These are phyloP conservation scores for Aspergillus ellipticus DNA, from an alignment of 495 filamentous ascomycete genomes.

Conservation along the genomic window DNA sequence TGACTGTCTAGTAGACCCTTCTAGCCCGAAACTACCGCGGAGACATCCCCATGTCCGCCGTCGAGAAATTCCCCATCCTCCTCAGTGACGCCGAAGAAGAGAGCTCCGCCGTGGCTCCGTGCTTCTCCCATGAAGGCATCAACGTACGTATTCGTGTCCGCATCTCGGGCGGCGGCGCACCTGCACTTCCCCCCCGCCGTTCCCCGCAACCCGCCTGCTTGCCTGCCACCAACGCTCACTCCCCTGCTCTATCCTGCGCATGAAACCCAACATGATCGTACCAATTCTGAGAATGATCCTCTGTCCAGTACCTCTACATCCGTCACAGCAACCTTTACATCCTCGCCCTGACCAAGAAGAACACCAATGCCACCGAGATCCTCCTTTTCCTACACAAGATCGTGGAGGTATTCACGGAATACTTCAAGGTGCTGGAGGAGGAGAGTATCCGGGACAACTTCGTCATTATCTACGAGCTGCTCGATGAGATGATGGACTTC, in stretches of 20 bases:
- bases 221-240: no score
- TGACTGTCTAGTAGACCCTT: slow-evolving; percentile 68
- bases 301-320: slow-evolving; percentile 91
- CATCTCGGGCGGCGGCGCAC: slow-evolving; percentile 6
- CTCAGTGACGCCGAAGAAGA: slow-evolving; percentile 99
- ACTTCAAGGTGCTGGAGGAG: slow-evolving; percentile 99
- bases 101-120: slow-evolving; percentile 93
- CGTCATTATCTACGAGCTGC: slow-evolving; percentile 96
- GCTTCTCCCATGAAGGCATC: slow-evolving; percentile 98
- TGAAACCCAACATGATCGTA: background rate
- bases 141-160: slow-evolving; percentile 60
- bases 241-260: slow-evolving; percentile 9
- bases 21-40: slow-evolving; percentile 98
- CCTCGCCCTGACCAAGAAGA: slow-evolving; percentile 95
- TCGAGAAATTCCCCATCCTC: slow-evolving; percentile 97
- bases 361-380: slow-evolving; percentile 98
- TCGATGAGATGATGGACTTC: slow-evolving; percentile 99
- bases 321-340: slow-evolving; percentile 99
- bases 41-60: slow-evolving; percentile 98
- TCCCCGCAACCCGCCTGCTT: slow-evolving; percentile 14
- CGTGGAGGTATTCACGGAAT: slow-evolving; percentile 98
- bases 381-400: slow-evolving; percentile 97
- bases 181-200: slow-evolving; percentile 16
- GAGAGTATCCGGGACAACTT: slow-evolving; percentile 99
- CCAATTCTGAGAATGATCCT: background rate